Percentiles rank a stretch among this genome's conserved stretches.
Conservation (phyloP, 2,329 filamentous ascomycete species). For the Trichoderma oligosporum region DNA sequence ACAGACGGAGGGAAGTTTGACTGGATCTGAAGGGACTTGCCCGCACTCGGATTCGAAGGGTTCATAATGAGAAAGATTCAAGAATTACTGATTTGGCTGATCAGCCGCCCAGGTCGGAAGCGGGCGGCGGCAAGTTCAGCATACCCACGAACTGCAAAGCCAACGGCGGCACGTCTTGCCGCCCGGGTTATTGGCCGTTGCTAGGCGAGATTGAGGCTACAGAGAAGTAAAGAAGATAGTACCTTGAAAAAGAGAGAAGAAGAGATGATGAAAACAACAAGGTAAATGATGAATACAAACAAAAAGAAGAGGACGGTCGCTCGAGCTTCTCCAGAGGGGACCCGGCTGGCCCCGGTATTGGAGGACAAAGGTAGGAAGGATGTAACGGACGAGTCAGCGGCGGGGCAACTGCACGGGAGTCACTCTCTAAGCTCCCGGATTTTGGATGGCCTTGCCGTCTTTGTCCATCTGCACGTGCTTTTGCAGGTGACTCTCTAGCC, state of each 20-base stretch:
- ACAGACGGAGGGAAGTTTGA: conserved; percentile 40
- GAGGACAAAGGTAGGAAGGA: conserved; percentile 24
- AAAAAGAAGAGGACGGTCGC: conserved; percentile 1
- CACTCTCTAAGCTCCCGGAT: conserved; percentile 4
- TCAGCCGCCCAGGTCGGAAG: conserved; percentile 8
- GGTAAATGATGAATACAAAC: background rate
- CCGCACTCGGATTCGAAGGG: conserved; percentile 34
- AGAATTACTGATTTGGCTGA: conserved; percentile 7
- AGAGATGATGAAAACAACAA: conserved; percentile 8
- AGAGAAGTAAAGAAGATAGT: background rate
- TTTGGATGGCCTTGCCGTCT: background rate
- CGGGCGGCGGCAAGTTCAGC: conserved; percentile 11
- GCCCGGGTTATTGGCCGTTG: background rate
- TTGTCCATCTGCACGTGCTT: background rate
- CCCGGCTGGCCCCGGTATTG: conserved; percentile 36
- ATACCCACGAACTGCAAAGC: conserved; percentile 16
- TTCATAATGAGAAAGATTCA: conserved; percentile 31
- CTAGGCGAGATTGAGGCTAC: background rate
- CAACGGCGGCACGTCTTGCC: conserved; percentile 4
- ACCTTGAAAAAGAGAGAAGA: background rate
- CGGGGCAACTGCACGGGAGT: conserved; percentile 34
- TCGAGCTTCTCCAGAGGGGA: conserved; percentile 29
- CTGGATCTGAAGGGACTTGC: conserved; percentile 50
- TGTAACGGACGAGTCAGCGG: conserved; percentile 33
- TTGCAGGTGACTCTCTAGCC: background rate